Evolutionary conservation across 2,329 filamentous ascomycete genomes (phyloP).

Genomic region (Fusarium sp.): DNA sequence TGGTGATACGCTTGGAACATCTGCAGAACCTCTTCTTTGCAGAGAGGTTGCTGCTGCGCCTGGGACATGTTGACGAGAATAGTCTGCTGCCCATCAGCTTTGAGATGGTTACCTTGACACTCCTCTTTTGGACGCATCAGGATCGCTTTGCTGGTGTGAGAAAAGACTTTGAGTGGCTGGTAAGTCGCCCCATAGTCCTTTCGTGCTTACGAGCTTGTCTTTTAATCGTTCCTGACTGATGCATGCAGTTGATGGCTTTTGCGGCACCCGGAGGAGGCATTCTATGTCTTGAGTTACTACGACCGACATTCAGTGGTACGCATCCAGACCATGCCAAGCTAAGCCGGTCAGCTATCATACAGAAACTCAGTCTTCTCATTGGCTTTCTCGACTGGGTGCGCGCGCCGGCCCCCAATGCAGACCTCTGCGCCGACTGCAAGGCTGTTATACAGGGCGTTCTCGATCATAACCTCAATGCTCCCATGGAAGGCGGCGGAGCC

Average conservation of each 20-base stretch:
- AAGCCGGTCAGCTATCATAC: constrained; percentile 59
- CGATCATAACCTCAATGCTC: constrained; percentile 58
- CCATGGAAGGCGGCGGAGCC: constrained; percentile 36
- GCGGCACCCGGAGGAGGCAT: constrained; percentile 60
- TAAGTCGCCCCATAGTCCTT: constrained; percentile 37
- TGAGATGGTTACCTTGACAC: constrained; percentile 57
- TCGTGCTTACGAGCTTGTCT: too few species aligned
- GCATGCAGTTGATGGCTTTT: constrained; percentile 56
- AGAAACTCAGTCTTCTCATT: constrained; percentile 61
- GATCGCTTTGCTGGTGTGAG: constrained; percentile 55
- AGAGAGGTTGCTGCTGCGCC: constrained; percentile 63
- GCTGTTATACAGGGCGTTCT: constrained; percentile 60
- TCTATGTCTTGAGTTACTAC: constrained; percentile 60
- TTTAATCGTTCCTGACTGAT: neutral
- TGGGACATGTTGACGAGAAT: constrained; percentile 49
- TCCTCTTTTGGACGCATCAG: constrained; percentile 60
- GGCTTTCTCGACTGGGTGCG: constrained; percentile 62
- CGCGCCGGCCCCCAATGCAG: constrained; percentile 58
- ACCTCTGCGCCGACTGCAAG: constrained; percentile 58
- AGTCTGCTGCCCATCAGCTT: constrained; percentile 56
- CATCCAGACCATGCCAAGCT: constrained; percentile 49
- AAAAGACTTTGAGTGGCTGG: constrained; percentile 60
- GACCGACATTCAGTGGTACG: constrained; percentile 50
- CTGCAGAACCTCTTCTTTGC: constrained; percentile 68
- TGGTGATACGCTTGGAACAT: constrained; percentile 59